Evolutionary conservation across 225 moss, liverwort and hornwort genomes (phyloP).

Genomic region (Marchantia polymorpha): DNA sequence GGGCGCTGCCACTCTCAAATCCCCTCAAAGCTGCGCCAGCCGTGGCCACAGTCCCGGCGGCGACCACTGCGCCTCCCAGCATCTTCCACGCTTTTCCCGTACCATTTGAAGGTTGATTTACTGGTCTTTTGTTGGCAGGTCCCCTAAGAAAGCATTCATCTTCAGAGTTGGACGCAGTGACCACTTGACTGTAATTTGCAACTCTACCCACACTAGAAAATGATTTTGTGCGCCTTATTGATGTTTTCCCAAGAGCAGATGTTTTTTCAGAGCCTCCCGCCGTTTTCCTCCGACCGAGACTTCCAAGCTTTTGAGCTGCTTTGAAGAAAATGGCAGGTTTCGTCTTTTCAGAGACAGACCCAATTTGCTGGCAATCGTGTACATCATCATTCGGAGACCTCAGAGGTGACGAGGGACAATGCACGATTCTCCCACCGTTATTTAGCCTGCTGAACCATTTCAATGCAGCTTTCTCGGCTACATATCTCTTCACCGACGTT

Average conservation of each 20-base stretch:
- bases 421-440: not conserved
- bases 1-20: slow-evolving; percentile 22
- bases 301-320: slow-evolving; percentile 12
- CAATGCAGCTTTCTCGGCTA: slow-evolving; percentile 2
- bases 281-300: slow-evolving; percentile 4
- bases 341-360: not conserved
- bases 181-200: not conserved
- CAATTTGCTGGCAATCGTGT: not conserved
- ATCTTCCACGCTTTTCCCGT: slow-evolving; percentile 15
- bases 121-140: not conserved
- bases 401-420: not conserved
- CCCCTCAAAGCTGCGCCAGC: slow-evolving; percentile 23
- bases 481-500: slow-evolving; percentile 8
- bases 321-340: not conserved
- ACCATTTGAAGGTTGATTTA: not conserved
- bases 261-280: not conserved
- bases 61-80: slow-evolving; percentile 16
- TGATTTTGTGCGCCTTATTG: not conserved
- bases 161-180: not conserved
- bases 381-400: not conserved
- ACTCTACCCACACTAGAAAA: not conserved
- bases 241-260: not conserved
- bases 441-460: slow-evolving; percentile 18
- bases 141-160: not conserved
- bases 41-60: not conserved